These are phyloP conservation scores for Venturia asperata DNA, from an alignment of 2,329 filamentous ascomycete genomes.

Conservation along the genomic window DNA sequence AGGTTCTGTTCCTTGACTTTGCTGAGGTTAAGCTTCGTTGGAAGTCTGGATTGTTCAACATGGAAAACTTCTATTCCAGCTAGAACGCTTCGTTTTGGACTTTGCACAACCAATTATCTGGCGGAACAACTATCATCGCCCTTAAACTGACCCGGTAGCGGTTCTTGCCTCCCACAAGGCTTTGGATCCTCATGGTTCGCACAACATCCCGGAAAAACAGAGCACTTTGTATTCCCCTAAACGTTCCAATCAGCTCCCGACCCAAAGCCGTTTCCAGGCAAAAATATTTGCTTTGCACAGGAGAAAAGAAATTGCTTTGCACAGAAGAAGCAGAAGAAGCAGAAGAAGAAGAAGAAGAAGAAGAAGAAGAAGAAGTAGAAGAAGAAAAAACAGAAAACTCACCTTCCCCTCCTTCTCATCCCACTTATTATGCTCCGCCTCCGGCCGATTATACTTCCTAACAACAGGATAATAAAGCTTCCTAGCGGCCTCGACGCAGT, in stretches of 20 bases:
- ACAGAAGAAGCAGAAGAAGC: too few relatives aligned
- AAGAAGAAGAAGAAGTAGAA: background rate
- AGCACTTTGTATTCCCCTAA: background rate
- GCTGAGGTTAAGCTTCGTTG: background rate
- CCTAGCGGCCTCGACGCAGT: background rate
- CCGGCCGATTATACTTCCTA: slow-evolving; percentile 10
- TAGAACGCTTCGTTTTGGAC: too few relatives aligned
- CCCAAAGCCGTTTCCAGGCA: background rate
- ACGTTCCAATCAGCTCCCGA: background rate
- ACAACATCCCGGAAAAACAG: slow-evolving; percentile 14
- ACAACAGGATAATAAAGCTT: slow-evolving; percentile 10
- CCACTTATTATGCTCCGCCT: slow-evolving; percentile 9
- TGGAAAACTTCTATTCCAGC: too few relatives aligned
- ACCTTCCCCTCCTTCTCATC: slow-evolving; percentile 9
- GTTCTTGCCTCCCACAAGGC: background rate
- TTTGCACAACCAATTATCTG: background rate
- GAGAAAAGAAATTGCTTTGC: too few relatives aligned
- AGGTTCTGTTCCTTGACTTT: background rate
- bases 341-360: too few relatives aligned
- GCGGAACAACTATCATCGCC: slow-evolving; percentile 7
- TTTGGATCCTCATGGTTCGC: background rate
- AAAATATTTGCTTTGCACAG: too few relatives aligned
- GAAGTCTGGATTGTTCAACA: too few relatives aligned
- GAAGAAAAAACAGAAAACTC: background rate
- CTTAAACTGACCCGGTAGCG: slow-evolving; percentile 5